Evolutionary conservation across 345 rosid species (phyloP).

Genomic region (Mangifera indica): DNA sequence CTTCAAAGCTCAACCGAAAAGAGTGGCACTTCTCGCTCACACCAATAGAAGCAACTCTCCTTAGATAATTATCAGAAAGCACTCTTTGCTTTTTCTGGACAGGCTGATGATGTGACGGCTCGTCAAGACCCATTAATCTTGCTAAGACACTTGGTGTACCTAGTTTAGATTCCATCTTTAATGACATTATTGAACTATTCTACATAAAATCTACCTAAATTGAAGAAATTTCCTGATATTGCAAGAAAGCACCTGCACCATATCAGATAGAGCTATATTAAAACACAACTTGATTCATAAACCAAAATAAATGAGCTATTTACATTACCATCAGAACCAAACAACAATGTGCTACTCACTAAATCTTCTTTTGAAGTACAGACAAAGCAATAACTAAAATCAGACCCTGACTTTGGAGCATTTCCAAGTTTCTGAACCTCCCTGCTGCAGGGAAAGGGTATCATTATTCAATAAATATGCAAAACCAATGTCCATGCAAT

Average conservation of each 20-base stretch:
- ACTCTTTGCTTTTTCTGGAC: slow-evolving; percentile 47
- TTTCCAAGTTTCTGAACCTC: slow-evolving; percentile 7
- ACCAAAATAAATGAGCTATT: background rate
- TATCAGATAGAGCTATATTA: slow-evolving; percentile 1
- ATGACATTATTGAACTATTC: slow-evolving; percentile 21
- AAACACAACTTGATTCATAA: slow-evolving; percentile 1
- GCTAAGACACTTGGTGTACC: slow-evolving; percentile 49
- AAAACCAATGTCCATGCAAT: background rate
- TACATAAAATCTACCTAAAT: slow-evolving; percentile 14
- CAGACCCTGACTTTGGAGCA: slow-evolving; percentile 13
- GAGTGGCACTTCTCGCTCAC: slow-evolving; percentile 33
- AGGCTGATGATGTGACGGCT: slow-evolving; percentile 41
- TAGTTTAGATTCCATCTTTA: slow-evolving; percentile 43
- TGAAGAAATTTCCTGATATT: slow-evolving; percentile 17
- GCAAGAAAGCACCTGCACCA: no score
- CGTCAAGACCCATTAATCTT: slow-evolving; percentile 73
- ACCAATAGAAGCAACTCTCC: slow-evolving; percentile 51
- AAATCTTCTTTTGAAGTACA: slow-evolving; percentile 1
- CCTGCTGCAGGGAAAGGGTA: slow-evolving; percentile 20
- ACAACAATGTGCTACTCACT: slow-evolving; percentile 2
- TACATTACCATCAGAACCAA: background rate
- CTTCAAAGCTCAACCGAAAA: slow-evolving; percentile 21
- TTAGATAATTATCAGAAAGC: slow-evolving; percentile 58
- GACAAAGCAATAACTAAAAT: background rate
- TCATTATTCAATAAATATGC: background rate